Conservation (phyloP, 2,329 filamentous ascomycete species). For the Pestalotiopsis sp. region DNA sequence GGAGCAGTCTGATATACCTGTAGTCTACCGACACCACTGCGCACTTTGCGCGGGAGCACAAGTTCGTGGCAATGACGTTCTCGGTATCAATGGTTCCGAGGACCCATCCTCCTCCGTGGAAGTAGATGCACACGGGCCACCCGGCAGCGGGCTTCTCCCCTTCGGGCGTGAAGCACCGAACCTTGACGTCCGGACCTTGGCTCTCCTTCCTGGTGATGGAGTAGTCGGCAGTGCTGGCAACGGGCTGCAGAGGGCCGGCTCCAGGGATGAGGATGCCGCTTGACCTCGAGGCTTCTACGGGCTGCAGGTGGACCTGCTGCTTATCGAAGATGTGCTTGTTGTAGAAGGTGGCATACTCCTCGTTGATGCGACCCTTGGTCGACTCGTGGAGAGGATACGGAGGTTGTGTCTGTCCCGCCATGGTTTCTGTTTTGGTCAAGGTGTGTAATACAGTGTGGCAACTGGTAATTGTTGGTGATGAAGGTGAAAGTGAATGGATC, state of each 20-base stretch:
- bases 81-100: slow-evolving; percentile 60
- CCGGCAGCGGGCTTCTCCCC: slow-evolving; percentile 45
- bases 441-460: neutral
- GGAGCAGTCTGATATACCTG: slow-evolving; percentile 36
- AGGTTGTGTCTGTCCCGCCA: slow-evolving; percentile 16
- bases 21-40: slow-evolving; percentile 61
- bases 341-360: slow-evolving; percentile 56
- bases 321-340: slow-evolving; percentile 52
- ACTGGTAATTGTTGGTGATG: neutral
- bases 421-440: neutral
- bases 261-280: slow-evolving; percentile 56
- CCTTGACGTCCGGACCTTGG: slow-evolving; percentile 47
- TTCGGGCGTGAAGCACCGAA: slow-evolving; percentile 54
- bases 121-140: slow-evolving; percentile 60
- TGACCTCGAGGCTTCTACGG: slow-evolving; percentile 52
- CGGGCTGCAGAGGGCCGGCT: slow-evolving; percentile 48
- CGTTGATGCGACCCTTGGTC: slow-evolving; percentile 46
- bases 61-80: slow-evolving; percentile 57
- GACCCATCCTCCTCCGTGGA: slow-evolving; percentile 63
- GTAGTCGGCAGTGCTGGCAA: slow-evolving; percentile 49
- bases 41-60: slow-evolving; percentile 51
- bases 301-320: slow-evolving; percentile 58
- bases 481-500: neutral
- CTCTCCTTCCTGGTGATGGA: slow-evolving; percentile 44
- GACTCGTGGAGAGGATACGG: slow-evolving; percentile 51